Percentiles rank a stretch among this genome's conserved stretches.
Evolutionary conservation across 805 yeast genomes (phyloP).

Genomic region (Wickerhamomyces hampshirensis): DNA sequence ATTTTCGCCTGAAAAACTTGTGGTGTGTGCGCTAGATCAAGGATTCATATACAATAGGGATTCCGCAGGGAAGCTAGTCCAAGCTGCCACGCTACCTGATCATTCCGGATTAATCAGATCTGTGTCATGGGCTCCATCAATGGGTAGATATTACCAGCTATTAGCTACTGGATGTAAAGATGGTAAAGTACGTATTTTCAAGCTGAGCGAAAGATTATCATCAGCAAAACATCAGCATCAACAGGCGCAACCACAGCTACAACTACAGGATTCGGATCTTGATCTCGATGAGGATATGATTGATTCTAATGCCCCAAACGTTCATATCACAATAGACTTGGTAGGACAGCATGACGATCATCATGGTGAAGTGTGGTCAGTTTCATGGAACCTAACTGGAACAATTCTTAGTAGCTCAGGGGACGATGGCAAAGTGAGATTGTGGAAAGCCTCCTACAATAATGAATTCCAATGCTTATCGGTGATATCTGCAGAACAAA

Average conservation of each 20-base stretch:
- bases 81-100: slow-evolving; percentile 68
- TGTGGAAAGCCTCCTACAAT: slow-evolving; percentile 87
- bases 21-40: slow-evolving; percentile 81
- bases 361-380: slow-evolving; percentile 91
- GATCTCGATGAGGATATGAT: slow-evolving; percentile 14
- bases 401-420: slow-evolving; percentile 91
- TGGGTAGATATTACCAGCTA: slow-evolving; percentile 84
- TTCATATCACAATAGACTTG: slow-evolving; percentile 44
- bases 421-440: slow-evolving; percentile 86
- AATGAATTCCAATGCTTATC: slow-evolving; percentile 91
- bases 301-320: slow-evolving; percentile 23
- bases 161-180: slow-evolving; percentile 96
- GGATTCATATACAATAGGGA: slow-evolving; percentile 70
- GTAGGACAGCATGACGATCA: slow-evolving; percentile 72
- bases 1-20: slow-evolving; percentile 74
- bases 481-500: slow-evolving; percentile 59
- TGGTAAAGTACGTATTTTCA: slow-evolving; percentile 84
- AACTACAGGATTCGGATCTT: slow-evolving; percentile 1
- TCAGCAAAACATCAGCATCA: slow-evolving; percentile 5
- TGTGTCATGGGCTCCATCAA: slow-evolving; percentile 94
- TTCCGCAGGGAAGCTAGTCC: slow-evolving; percentile 42
- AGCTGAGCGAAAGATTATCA: slow-evolving; percentile 44
- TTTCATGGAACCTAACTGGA: slow-evolving; percentile 92
- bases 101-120: slow-evolving; percentile 84
- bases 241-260: background rate